A percentile compares a stretch with the other conserved stretches of the same genome.
Conservation (phyloP, 129 eudicot species). For the Pittosporum tobira region DNA sequence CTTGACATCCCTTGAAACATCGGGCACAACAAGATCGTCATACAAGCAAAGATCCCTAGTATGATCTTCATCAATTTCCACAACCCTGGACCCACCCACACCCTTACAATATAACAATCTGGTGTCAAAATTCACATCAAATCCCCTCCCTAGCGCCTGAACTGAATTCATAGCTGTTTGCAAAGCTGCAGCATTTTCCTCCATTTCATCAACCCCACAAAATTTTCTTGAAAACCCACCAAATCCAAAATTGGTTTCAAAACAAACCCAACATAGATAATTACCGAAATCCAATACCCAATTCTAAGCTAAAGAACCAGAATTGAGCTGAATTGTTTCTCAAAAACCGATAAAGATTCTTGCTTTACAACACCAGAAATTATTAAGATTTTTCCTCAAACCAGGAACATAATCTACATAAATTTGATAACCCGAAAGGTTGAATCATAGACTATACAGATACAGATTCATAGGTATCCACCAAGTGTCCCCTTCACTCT, state of each 20-base stretch:
- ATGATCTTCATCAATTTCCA: conserved; percentile 80
- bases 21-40: conserved; percentile 57
- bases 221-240: conserved; percentile 9
- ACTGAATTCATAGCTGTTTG: conserved; percentile 80
- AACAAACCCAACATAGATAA: conserved; percentile 1
- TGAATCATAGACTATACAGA: not conserved
- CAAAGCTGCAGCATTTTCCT: conserved; percentile 87
- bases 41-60: conserved; percentile 68
- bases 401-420: not conserved
- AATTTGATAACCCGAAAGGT: no score
- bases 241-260: conserved; percentile 11
- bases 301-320: not conserved
- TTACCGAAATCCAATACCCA: not conserved
- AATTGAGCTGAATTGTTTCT: not conserved
- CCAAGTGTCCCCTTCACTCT: conserved; percentile 11
- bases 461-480: not conserved
- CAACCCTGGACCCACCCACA: conserved; percentile 60
- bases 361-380: not conserved
- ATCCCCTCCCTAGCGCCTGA: conserved; percentile 85
- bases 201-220: conserved; percentile 54
- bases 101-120: conserved; percentile 93
- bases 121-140: conserved; percentile 83
- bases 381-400: not conserved
- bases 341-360: not conserved
- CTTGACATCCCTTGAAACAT: conserved; percentile 68